A percentile compares a stretch with the other conserved stretches of the same genome.
Evolutionary conservation across 805 yeast species (phyloP).

Genomic region (Ogataea minuta): DNA sequence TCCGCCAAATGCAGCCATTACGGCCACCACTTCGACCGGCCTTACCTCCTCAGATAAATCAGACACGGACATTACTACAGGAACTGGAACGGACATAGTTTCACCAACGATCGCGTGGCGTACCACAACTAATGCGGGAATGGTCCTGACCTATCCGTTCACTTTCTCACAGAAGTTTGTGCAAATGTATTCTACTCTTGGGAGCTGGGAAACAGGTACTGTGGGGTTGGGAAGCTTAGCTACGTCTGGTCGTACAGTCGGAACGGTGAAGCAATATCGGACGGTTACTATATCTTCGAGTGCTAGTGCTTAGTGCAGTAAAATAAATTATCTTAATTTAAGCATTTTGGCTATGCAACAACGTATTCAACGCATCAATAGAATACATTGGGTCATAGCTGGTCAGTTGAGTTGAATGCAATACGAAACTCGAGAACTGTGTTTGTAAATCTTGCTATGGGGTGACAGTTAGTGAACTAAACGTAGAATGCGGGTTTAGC

Average conservation of each 20-base stretch:
- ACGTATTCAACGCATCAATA: constrained; percentile 10
- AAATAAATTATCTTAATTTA: constrained; percentile 4
- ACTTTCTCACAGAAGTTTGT: constrained; percentile 52
- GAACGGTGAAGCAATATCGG: constrained; percentile 48
- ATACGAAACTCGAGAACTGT: constrained; percentile 11
- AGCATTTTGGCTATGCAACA: constrained; percentile 14
- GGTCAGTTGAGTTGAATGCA: constrained; percentile 6
- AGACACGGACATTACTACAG: no score
- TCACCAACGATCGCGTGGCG: constrained; percentile 17
- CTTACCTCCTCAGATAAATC: constrained; percentile 11
- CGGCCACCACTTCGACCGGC: constrained; percentile 22
- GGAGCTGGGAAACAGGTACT: constrained; percentile 54
- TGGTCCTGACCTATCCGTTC: constrained; percentile 44
- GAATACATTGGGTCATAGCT: constrained; percentile 12
- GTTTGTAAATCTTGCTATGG: constrained; percentile 8
- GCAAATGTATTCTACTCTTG: constrained; percentile 41
- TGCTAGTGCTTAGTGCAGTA: background rate
- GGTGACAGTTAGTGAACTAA: constrained; percentile 2
- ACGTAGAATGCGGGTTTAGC: constrained; percentile 29
- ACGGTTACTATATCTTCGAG: constrained; percentile 36
- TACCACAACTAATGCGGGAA: constrained; percentile 45
- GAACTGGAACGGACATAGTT: constrained; percentile 27
- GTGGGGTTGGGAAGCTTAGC: constrained; percentile 64
- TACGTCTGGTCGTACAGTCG: constrained; percentile 62
- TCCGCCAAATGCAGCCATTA: no score